A percentile compares a stretch with the other conserved stretches of the same genome.
Conservation (phyloP, 495 filamentous ascomycete species). For the Penicillium pulvis region DNA sequence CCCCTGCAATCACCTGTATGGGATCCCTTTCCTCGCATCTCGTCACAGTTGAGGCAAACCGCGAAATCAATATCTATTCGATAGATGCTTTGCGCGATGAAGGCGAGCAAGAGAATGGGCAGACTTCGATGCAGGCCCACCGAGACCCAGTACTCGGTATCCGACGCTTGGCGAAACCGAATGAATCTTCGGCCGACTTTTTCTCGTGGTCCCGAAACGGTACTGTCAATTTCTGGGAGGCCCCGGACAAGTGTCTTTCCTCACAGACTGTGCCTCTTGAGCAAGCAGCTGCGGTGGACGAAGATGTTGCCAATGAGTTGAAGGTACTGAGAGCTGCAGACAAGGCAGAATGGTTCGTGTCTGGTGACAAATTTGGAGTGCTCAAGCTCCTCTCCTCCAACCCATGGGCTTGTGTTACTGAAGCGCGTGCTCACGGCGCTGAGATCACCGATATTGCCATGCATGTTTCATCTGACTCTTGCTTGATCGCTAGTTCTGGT, state of each 20-base stretch:
- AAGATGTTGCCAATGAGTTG: constrained; percentile 72
- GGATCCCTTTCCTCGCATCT: constrained; percentile 67
- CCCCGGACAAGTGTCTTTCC: constrained; percentile 65
- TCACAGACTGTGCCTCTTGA: constrained; percentile 71
- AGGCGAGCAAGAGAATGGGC: constrained; percentile 32
- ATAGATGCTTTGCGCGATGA: constrained; percentile 35
- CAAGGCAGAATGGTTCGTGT: constrained; percentile 65
- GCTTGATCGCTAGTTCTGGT: constrained; percentile 74
- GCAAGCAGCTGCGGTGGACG: constrained; percentile 56
- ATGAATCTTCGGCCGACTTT: constrained; percentile 66
- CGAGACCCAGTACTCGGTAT: constrained; percentile 79
- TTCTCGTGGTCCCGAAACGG: constrained; percentile 86
- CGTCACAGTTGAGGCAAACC: constrained; percentile 73
- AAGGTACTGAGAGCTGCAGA: constrained; percentile 64
- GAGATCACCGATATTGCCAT: constrained; percentile 84
- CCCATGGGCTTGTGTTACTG: constrained; percentile 54
- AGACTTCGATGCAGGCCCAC: constrained; percentile 62
- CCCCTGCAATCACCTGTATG: constrained; percentile 60
- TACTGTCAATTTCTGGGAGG: constrained; percentile 76
- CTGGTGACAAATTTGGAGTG: constrained; percentile 84
- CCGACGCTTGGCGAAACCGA: constrained; percentile 56
- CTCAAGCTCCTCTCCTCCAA: constrained; percentile 57
- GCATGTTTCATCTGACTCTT: constrained; percentile 34
- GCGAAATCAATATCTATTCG: constrained; percentile 67
- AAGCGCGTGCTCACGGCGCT: constrained; percentile 80